Evolutionary conservation across 2,329 filamentous ascomycete species (phyloP).

Genomic region (Sporothrix curviconia): DNA sequence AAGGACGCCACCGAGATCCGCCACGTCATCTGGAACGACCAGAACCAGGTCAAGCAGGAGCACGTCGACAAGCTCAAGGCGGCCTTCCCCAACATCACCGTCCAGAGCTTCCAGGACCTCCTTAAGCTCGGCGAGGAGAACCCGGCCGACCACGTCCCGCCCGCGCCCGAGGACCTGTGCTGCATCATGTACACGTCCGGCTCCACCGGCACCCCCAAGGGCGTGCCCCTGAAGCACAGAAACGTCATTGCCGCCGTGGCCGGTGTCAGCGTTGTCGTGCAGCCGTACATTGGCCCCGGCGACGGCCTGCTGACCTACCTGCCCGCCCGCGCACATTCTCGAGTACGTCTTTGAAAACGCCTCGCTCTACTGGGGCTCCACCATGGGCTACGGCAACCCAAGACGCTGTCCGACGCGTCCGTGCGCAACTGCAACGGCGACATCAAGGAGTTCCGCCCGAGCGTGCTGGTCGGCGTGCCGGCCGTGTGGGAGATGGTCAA

Average conservation of each 20-base stretch:
- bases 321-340: slow-evolving; percentile 78
- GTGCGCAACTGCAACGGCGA: slow-evolving; percentile 84
- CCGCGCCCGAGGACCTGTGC: slow-evolving; percentile 66
- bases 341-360: slow-evolving; percentile 88
- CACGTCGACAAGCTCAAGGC: slow-evolving; percentile 44
- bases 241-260: slow-evolving; percentile 71
- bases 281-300: slow-evolving; percentile 68
- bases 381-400: slow-evolving; percentile 83
- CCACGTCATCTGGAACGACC: slow-evolving; percentile 49
- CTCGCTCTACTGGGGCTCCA: slow-evolving; percentile 75
- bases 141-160: slow-evolving; percentile 61
- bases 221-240: slow-evolving; percentile 67
- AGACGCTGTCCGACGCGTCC: slow-evolving; percentile 74
- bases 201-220: slow-evolving; percentile 76
- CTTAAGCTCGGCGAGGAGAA: slow-evolving; percentile 53
- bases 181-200: slow-evolving; percentile 71
- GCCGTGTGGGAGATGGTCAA: slow-evolving; percentile 89
- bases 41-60: slow-evolving; percentile 44
- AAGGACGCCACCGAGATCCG: slow-evolving; percentile 44
- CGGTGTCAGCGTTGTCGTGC: slow-evolving; percentile 70
- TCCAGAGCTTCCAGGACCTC: slow-evolving; percentile 47
- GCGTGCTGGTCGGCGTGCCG: slow-evolving; percentile 77
- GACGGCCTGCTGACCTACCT: slow-evolving; percentile 79
- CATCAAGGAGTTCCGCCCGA: slow-evolving; percentile 78
- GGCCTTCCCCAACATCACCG: slow-evolving; percentile 40